Evolutionary conservation across 176 grass and related monocot genomes (phyloP).

Genomic region (Cenchrus purpureus): DNA sequence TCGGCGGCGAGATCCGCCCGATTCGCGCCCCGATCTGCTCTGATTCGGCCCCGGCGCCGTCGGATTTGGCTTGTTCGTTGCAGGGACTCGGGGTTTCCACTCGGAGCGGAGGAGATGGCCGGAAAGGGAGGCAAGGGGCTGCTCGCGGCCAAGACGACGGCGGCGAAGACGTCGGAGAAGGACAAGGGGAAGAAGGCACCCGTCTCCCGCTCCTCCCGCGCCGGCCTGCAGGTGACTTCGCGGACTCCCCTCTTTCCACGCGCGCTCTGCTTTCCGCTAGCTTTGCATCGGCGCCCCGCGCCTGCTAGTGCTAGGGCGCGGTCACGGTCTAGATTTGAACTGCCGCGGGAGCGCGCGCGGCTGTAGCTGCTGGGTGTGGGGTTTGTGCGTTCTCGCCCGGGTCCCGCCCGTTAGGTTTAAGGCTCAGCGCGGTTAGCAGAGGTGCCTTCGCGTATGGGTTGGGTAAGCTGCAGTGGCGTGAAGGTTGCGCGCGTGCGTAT

Average conservation of each 20-base stretch:
- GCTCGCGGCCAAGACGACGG: constrained; percentile 75
- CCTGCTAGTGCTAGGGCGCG: neutral
- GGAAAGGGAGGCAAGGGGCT: constrained; percentile 69
- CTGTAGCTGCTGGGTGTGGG: neutral
- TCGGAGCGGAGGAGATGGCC: constrained; percentile 46
- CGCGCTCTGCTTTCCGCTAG: neutral
- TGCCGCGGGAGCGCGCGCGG: neutral
- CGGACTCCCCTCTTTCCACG: neutral
- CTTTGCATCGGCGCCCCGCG: neutral
- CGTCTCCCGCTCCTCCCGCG: constrained; percentile 67
- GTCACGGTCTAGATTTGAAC: constrained; percentile 27
- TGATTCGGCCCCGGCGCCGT: constrained; percentile 28
- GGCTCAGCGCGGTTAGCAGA: neutral
- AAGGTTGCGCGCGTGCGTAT: neutral
- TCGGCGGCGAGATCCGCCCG: constrained; percentile 34
- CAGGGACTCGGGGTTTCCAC: constrained; percentile 24
- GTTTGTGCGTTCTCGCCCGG: too few relatives aligned
- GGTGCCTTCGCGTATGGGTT: neutral
- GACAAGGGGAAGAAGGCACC: constrained; percentile 80
- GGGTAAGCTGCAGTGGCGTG: neutral
- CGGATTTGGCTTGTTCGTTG: constrained; percentile 20
- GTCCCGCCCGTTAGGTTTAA: neutral
- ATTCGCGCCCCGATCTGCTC: constrained; percentile 33
- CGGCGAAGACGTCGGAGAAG: constrained; percentile 66
- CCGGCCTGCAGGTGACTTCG: constrained; percentile 61